phyloP scores from a whole-genome alignment of 257 asterid genomes.

The Ligustrum vulgare region DNA sequence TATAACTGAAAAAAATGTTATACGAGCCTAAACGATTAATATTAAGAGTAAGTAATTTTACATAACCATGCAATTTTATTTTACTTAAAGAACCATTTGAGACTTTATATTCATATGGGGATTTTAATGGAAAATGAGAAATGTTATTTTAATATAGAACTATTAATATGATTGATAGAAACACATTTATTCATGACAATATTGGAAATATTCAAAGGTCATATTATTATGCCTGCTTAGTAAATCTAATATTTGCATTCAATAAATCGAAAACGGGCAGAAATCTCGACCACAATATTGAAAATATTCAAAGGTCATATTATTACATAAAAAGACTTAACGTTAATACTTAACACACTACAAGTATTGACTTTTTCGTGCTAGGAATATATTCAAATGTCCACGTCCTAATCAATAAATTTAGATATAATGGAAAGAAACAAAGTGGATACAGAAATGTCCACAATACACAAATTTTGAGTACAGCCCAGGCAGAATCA shows the following conservation, averaged over 20 bases:
- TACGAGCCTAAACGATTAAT: too few species aligned
- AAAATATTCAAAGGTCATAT: neutral
- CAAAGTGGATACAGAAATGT: conserved; percentile 26
- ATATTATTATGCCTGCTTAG: neutral
- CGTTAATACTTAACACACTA: neutral
- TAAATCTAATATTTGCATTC: neutral
- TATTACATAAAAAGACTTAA: neutral
- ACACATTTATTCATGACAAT: too few species aligned
- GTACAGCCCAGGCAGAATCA: conserved; percentile 15
- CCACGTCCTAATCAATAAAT: conserved; percentile 12
- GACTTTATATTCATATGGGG: too few species aligned
- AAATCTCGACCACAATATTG: neutral
- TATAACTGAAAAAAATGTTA: too few species aligned
- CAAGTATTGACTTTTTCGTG: neutral
- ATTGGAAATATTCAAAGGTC: too few species aligned
- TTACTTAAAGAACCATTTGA: too few species aligned
- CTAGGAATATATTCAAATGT: conserved; percentile 7
- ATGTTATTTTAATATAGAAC: too few species aligned
- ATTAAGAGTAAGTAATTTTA: too few species aligned
- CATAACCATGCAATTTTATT: too few species aligned
- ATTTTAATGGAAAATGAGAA: too few species aligned
- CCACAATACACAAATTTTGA: conserved; percentile 21
- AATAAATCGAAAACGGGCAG: neutral
- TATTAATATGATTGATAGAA: too few species aligned
- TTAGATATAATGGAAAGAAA: neutral